Evolutionary conservation across 2,329 filamentous ascomycete genomes (phyloP).

Genomic region (Pyrenophora graminea): DNA sequence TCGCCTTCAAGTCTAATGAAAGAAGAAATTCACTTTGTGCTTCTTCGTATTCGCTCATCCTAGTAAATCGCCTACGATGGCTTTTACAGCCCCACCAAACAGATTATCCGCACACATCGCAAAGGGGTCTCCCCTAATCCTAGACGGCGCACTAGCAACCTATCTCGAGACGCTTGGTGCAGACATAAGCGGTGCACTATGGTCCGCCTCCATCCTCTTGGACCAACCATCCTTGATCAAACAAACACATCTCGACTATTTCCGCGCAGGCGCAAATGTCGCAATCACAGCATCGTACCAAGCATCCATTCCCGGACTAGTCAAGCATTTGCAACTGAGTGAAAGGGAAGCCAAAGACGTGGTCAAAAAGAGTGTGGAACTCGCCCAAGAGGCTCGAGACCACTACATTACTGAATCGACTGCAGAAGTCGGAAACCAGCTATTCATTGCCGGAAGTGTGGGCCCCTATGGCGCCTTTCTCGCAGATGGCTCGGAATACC

Average conservation of each 20-base stretch:
- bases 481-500: constrained; percentile 53
- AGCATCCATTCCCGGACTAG: constrained; percentile 49
- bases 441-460: constrained; percentile 52
- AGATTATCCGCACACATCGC: constrained; percentile 17
- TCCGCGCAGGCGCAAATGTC: constrained; percentile 50
- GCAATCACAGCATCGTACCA: constrained; percentile 56
- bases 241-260: constrained; percentile 52
- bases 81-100: background rate
- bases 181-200: constrained; percentile 50
- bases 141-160: constrained; percentile 55
- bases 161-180: constrained; percentile 52
- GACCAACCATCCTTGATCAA: constrained; percentile 49
- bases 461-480: constrained; percentile 56
- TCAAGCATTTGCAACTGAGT: constrained; percentile 43
- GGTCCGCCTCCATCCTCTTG: constrained; percentile 51
- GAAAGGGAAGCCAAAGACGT: constrained; percentile 42
- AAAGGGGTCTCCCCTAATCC: constrained; percentile 38
- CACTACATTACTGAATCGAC: constrained; percentile 27
- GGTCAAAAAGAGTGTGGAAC: constrained; percentile 47
- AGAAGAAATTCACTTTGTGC: background rate
- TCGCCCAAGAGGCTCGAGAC: constrained; percentile 48
- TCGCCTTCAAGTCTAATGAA: background rate
- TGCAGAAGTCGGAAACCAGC: constrained; percentile 1
- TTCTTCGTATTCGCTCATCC: background rate
- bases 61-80: background rate